Conservation (phyloP, 768 basidiomycete genomes). For the Serendipita sp. region DNA sequence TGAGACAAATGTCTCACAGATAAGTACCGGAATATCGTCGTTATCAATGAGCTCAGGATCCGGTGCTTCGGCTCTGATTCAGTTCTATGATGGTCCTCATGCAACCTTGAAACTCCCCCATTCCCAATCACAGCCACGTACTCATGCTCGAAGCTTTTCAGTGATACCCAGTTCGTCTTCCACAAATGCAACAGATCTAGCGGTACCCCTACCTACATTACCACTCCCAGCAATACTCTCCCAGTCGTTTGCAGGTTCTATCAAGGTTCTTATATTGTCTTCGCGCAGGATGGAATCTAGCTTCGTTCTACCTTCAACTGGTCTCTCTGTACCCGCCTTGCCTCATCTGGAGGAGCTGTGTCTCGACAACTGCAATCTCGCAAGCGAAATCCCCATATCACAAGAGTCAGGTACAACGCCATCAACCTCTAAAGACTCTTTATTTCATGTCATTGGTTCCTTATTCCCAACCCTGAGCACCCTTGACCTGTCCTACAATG, state of each 20-base stretch:
- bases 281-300: constrained; percentile 53
- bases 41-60: constrained; percentile 19
- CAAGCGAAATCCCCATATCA: constrained; percentile 38
- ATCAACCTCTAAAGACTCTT: constrained; percentile 29
- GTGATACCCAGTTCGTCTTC: constrained; percentile 8
- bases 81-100: constrained; percentile 7
- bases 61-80: background rate
- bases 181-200: constrained; percentile 20
- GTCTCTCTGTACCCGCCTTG: constrained; percentile 23
- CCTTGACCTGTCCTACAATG: constrained; percentile 64
- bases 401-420: constrained; percentile 19
- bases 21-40: constrained; percentile 21
- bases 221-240: constrained; percentile 45
- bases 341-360: constrained; percentile 58
- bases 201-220: constrained; percentile 49
- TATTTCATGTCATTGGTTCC: constrained; percentile 41
- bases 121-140: constrained; percentile 18
- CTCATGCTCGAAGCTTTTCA: constrained; percentile 7
- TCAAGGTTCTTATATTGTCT: constrained; percentile 41
- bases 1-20: constrained; percentile 27
- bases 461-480: constrained; percentile 56
- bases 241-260: constrained; percentile 42
- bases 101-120: constrained; percentile 4
- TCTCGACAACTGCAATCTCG: constrained; percentile 56
- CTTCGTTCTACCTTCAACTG: constrained; percentile 33